A percentile compares a stretch with the other conserved stretches of the same genome.
phyloP scores from a whole-genome alignment of 2,329 filamentous ascomycete genomes.

The Penicillium hesseltinei region DNA sequence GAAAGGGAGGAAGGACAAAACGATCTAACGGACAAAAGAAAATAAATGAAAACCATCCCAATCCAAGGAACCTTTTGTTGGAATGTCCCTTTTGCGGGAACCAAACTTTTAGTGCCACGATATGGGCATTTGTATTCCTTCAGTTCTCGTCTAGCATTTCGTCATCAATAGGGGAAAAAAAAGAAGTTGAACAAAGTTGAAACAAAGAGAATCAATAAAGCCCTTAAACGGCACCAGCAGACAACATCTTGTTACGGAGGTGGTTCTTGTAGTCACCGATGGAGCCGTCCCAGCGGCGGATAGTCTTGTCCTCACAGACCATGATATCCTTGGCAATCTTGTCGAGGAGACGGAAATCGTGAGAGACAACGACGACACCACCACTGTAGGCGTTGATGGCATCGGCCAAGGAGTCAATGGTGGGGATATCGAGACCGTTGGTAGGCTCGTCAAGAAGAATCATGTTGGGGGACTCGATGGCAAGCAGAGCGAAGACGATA shows the following conservation, averaged over 20 bases:
- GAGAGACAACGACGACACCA: slow-evolving; percentile 95
- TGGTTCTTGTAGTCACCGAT: slow-evolving; percentile 98
- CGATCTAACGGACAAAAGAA: slow-evolving; percentile 10
- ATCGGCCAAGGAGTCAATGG: slow-evolving; percentile 94
- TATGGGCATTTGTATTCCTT: slow-evolving; percentile 25
- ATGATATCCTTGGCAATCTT: slow-evolving; percentile 99
- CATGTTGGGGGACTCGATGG: slow-evolving; percentile 97
- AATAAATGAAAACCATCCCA: slow-evolving; percentile 13
- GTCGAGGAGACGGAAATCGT: slow-evolving; percentile 98
- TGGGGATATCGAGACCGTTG: slow-evolving; percentile 98
- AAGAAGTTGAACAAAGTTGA: slow-evolving; percentile 12
- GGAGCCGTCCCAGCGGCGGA: slow-evolving; percentile 79
- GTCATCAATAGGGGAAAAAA: slow-evolving; percentile 25
- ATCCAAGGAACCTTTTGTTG: slow-evolving; percentile 10
- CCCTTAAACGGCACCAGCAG: slow-evolving; percentile 74
- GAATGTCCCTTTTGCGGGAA: slow-evolving; percentile 6
- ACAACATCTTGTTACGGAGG: slow-evolving; percentile 98
- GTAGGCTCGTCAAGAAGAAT: slow-evolving; percentile 96
- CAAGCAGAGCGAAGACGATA: slow-evolving; percentile 95
- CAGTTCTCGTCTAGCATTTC: slow-evolving; percentile 37
- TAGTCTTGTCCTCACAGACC: slow-evolving; percentile 97
- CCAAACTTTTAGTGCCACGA: slow-evolving; percentile 20
- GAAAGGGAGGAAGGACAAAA: slow-evolving; percentile 2
- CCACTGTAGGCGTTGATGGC: slow-evolving; percentile 95
- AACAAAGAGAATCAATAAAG: slow-evolving; percentile 11